Evolutionary conservation across 768 basidiomycete species (phyloP), one percentile per base, ranked within the genome.

Genomic region (Kwoniella heveanensis): DNA sequence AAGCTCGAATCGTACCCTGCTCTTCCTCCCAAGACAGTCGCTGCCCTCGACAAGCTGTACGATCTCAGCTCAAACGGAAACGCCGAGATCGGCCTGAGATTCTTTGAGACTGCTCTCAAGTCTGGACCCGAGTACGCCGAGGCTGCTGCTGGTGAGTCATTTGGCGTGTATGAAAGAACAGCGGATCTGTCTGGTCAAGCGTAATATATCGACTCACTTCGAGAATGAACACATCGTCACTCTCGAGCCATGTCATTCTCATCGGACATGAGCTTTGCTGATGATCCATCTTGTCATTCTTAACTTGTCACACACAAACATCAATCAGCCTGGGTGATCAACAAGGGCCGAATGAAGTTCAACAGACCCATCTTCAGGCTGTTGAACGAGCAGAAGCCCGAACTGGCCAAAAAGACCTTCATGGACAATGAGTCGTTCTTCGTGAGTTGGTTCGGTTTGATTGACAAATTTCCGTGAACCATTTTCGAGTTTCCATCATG

Each of bases 71-170:
- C 77, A n/a, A 86, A 88, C 0, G 69, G 83, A 21, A 94, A 93
- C 76, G 86, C 87, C 17, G 92, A 93, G 74, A 84, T 92, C 55
- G 86, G 90, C 4, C 80, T 88, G 37, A 84, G 91, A 39, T 93
- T 89, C 83, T 92, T 91, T 79, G 83, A 85, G 53, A 79, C 91
- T 49, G 88, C 87, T 1, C 81, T 92, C 36, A 76, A 76, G 57
- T 68, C 74, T 1, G 79, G 79, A 9, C 64, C 70, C 6, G 70
- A 75, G n/a, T 81, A 80, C 57, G 77, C 77, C 5, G 39, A 77
- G 5, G 52, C 68, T 9, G 81, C 81, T 24, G 77, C 80, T 0
- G 66, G 77, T 77, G 56, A 60, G 77, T 70, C 10, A 10, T 9
- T 9, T 19, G 9, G 39, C 39, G 32, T 13, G 7, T 5, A 32